A percentile compares a stretch with the other conserved stretches of the same genome.
phyloP scores from a whole-genome alignment of 345 rosid species.

The Ceriops tagal region DNA sequence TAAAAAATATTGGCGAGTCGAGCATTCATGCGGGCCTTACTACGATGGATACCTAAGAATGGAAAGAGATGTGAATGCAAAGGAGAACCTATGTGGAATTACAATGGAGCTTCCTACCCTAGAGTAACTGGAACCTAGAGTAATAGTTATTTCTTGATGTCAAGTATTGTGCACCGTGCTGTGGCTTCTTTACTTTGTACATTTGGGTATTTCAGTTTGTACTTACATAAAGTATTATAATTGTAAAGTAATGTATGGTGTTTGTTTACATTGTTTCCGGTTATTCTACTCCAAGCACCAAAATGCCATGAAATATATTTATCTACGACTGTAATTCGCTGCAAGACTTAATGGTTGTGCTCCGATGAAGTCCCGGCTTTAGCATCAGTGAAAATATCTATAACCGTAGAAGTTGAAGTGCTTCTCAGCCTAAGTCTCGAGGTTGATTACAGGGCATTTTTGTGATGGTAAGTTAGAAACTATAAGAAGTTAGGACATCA shows the following conservation, averaged over 20 bases:
- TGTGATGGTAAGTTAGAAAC: too few species aligned
- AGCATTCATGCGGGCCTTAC: slow-evolving; percentile 28
- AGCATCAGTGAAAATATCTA: too few species aligned
- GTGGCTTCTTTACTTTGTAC: background rate
- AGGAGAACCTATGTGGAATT: slow-evolving; percentile 24
- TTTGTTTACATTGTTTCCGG: background rate
- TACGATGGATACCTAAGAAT: slow-evolving; percentile 23
- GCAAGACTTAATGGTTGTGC: too few species aligned
- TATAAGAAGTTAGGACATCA: too few species aligned
- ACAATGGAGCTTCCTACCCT: slow-evolving; percentile 29
- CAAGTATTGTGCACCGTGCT: background rate
- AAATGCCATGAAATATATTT: background rate
- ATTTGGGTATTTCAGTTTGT: background rate
- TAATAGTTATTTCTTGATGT: background rate
- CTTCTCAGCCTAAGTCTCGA: too few species aligned
- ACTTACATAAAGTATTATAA: background rate
- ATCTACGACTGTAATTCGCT: background rate
- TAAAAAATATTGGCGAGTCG: slow-evolving; percentile 20
- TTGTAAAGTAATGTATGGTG: background rate
- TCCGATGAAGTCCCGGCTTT: too few species aligned
- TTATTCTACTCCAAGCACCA: background rate
- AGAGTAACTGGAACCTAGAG: background rate
- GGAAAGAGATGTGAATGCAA: slow-evolving; percentile 12
- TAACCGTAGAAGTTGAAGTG: too few species aligned
- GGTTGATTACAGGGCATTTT: too few species aligned